These are phyloP conservation scores for Chenopodium quinoa DNA, from an alignment of 148 eudicot genomes.

Conservation along the genomic window DNA sequence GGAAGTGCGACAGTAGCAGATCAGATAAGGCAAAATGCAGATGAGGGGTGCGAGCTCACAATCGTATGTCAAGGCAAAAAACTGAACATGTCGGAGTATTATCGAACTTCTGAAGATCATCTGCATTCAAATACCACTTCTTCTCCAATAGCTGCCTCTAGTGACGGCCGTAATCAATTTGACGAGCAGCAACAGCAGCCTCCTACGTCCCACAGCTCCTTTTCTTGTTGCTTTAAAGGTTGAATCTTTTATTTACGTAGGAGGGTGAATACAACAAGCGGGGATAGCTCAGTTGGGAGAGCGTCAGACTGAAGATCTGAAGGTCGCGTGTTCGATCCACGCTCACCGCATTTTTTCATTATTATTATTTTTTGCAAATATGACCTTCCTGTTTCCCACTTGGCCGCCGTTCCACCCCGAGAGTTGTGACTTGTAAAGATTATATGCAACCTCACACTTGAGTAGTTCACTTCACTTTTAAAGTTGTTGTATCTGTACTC, in stretches of 20 bases:
- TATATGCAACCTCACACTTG: not conserved
- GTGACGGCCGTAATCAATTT: not conserved
- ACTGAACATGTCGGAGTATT: constrained; percentile 2
- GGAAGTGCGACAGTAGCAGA: constrained; percentile 50
- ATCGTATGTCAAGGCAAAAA: constrained; percentile 72
- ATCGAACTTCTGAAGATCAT: not conserved
- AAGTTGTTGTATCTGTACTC: not conserved
- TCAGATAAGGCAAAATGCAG: constrained; percentile 45
- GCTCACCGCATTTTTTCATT: constrained; percentile 65
- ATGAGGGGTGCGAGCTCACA: constrained; percentile 53
- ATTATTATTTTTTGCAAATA: not conserved
- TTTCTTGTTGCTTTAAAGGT: constrained; percentile 35
- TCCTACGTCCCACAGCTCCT: constrained; percentile 17
- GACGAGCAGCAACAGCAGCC: constrained; percentile 14
- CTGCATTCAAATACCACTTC: not conserved
- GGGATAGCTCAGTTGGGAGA: constrained; percentile 52
- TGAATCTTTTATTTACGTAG: not conserved
- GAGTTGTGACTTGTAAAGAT: not conserved
- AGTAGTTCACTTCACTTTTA: not conserved
- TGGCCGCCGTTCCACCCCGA: not conserved
- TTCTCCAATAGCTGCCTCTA: not conserved
- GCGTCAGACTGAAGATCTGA: constrained; percentile 56
- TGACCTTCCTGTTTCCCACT: no score
- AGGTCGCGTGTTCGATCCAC: constrained; percentile 99
- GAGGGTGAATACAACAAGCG: not conserved